Base-by-base conservation (phyloP, 495 filamentous ascomycete species). In the Trichoderma parareesei region DNA sequence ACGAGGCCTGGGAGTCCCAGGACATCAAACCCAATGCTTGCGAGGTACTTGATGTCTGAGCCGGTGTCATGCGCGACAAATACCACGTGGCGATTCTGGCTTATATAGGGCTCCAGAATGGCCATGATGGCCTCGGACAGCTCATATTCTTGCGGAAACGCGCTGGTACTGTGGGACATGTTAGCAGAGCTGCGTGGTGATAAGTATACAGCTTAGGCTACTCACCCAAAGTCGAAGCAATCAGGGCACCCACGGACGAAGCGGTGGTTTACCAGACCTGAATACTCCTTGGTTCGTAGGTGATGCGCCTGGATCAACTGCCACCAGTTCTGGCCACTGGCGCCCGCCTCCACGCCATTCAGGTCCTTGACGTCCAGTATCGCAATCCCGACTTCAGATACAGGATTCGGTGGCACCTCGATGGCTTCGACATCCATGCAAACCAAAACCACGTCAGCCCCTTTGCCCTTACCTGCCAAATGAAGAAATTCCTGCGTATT, bases 371-470 rank as follows among this genome's bases (percentile, higher is more conserved):
- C 91, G 74, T 98, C 94, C 27, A 98, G 84, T 10, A 83, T 85
- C 9, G 91, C 87, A 60, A 98, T 80, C 42, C 94, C 94, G 63
- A 98, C 80, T 72, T 98, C 94, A 4, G 92, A 96, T 66, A 97
- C 77, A 2, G 81, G 69, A 57, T 77, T 74, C 4, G 81, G 78
- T 63, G 85, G 75, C 37, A 72, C 71, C 74, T 98, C 93, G 67
- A 86, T 93, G 8, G 86, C 84, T 72, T 98, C 94, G 40, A 92
- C 71, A 70, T 98, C 93, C 55, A 97, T 76, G 66, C 81, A 85
- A 64, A 97, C 77, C 69, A 98, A 91, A 33, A 95, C 76, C 2
- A 88, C 83, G 6, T 44, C 69, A 70, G 7, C 67, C 41, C 44
- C 81, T 77, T 27, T 76, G 67, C 18, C 80, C 74, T 67, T 84